A percentile compares a stretch with the other conserved stretches of the same genome.
Evolutionary conservation across 352 stramenopile genomes (phyloP).

Genomic region (Saprolegnia diclina): DNA sequence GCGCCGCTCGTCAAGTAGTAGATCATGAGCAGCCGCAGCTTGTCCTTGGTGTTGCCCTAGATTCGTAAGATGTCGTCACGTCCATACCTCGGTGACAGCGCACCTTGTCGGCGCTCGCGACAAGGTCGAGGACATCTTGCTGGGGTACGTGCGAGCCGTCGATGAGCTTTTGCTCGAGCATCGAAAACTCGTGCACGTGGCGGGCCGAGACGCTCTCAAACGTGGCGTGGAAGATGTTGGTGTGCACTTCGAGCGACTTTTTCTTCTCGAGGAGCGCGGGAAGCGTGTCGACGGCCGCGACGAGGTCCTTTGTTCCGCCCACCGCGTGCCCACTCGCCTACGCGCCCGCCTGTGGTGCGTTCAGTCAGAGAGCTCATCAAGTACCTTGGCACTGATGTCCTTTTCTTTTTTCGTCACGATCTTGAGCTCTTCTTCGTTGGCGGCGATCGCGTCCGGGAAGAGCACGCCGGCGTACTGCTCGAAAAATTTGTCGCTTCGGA

Average conservation of each 20-base stretch:
- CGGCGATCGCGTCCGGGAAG: slow-evolving; percentile 79
- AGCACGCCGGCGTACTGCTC: slow-evolving; percentile 63
- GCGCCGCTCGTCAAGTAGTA: slow-evolving; percentile 78
- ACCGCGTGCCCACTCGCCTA: slow-evolving; percentile 61
- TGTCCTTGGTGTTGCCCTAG: slow-evolving; percentile 58
- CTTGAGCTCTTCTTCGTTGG: slow-evolving; percentile 86
- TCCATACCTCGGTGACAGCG: not conserved
- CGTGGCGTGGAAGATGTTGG: slow-evolving; percentile 81
- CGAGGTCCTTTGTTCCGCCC: slow-evolving; percentile 76
- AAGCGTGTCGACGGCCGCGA: slow-evolving; percentile 76
- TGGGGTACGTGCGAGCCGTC: slow-evolving; percentile 67
- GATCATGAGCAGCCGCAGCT: slow-evolving; percentile 83
- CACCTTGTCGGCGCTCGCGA: slow-evolving; percentile 49
- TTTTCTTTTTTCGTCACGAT: slow-evolving; percentile 81
- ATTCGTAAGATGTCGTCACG: not conserved
- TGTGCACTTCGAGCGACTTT: slow-evolving; percentile 85
- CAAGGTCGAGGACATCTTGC: slow-evolving; percentile 59
- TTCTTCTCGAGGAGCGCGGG: slow-evolving; percentile 81
- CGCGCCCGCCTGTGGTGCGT: not conserved
- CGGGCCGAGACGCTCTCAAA: slow-evolving; percentile 73
- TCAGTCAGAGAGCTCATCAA: not conserved
- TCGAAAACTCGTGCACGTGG: slow-evolving; percentile 77
- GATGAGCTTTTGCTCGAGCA: slow-evolving; percentile 84
- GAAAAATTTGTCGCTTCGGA: slow-evolving; percentile 80
- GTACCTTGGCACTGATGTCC: slow-evolving; percentile 55